Evolutionary conservation across 108 stramenopile species (phyloP), one percentile per base, ranked within the genome.

Genomic region (Discostella stelligeroides): DNA sequence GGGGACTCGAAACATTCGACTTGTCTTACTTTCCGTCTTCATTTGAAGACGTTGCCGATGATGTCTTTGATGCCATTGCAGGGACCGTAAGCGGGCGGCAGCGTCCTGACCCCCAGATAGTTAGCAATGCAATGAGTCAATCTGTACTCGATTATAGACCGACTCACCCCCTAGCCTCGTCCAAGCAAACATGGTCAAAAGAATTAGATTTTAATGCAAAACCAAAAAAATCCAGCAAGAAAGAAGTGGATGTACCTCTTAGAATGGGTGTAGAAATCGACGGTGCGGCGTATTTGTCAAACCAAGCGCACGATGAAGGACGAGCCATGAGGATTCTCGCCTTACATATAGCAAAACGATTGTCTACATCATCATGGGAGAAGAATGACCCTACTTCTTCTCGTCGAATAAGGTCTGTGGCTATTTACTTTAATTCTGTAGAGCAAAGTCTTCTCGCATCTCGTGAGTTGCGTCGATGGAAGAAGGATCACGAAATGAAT

Each of bases 251-350:
- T 11, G 4, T 20, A 0, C 65, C 68, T 14, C 85, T 82, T 46
- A 68, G 89, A 58, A 84, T 90, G 56, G 89, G 89, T 10, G 74
- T 90, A 17, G 89, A 90, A 76, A 81, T 90, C 23, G 89, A 90
- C 78, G 85, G 87, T 30, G 73, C 75, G 0, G 67, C 73, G 1
- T 75, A 65, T 70, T 54, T 85, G 30, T 61, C 58, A 11, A 24
- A 20, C 11, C 65, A 77, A 67, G 7, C 34, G 43, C 57, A 37
- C 41, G 70, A 76, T 54, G 77, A 80, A 58, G 73, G 57, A 8
- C 70, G 60, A 63, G 80, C 82, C 37, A 69, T 87, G 51, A 66
- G 83, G 63, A 68, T 62, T 27, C 53, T 87, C 18, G 66, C 86
- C 8, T 74, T 90, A 73, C 60, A 80, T 30, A 63, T 90, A 10